Evolutionary conservation across 2,329 filamentous ascomycete genomes (phyloP).

Genomic region (Parastagonospora nodorum): DNA sequence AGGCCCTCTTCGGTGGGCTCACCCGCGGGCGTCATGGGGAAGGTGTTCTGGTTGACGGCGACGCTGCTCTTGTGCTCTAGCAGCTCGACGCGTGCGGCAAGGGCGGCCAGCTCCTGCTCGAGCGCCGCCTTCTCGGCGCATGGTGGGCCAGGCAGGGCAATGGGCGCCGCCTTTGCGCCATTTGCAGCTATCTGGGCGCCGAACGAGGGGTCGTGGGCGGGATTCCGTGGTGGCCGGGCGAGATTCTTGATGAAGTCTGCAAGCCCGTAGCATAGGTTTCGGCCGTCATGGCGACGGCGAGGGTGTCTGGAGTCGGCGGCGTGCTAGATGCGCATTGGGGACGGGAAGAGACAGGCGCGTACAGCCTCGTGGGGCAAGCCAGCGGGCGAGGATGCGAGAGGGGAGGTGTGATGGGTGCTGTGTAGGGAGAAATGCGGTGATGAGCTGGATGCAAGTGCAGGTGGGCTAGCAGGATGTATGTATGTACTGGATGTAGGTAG

Average conservation of each 20-base stretch:
- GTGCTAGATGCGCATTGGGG: conserved; percentile 45
- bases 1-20: conserved; percentile 67
- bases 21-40: conserved; percentile 75
- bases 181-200: conserved; percentile 54
- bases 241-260: conserved; percentile 54
- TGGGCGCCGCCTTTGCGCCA: conserved; percentile 57
- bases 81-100: conserved; percentile 77
- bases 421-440: not conserved
- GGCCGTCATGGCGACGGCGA: conserved; percentile 34
- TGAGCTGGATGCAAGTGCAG: no score
- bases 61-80: conserved; percentile 78
- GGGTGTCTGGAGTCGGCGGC: conserved; percentile 18
- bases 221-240: conserved; percentile 55
- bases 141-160: conserved; percentile 78
- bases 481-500: no score
- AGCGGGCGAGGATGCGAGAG: not conserved
- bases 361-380: conserved; percentile 15
- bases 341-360: conserved; percentile 17
- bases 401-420: not conserved
- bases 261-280: conserved; percentile 46
- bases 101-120: conserved; percentile 80
- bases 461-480: no score
- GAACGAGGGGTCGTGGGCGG: conserved; percentile 51
- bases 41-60: conserved; percentile 61
- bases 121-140: conserved; percentile 76